These are phyloP conservation scores for Pythium oligandrum DNA, from an alignment of 352 stramenopile genomes.

Conservation along the genomic window DNA sequence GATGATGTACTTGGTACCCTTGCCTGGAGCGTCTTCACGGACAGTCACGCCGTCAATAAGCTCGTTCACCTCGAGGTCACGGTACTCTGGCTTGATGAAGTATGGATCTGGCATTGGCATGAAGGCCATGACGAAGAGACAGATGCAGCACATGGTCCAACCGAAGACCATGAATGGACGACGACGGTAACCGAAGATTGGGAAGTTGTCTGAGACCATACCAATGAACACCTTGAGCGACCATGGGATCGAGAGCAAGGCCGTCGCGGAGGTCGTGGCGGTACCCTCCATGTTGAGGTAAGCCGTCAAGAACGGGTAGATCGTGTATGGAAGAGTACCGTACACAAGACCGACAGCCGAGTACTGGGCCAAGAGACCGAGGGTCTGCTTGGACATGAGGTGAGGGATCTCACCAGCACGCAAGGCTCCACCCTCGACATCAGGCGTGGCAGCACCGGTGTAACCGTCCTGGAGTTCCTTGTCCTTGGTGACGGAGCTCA, in stretches of 20 bases:
- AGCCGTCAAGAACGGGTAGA: conserved; percentile 47
- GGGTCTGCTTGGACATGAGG: conserved; percentile 22
- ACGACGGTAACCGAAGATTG: conserved; percentile 51
- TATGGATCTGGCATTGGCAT: conserved; percentile 40
- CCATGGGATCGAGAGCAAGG: conserved; percentile 39
- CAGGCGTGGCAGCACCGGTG: no score
- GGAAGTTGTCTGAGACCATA: conserved; percentile 53
- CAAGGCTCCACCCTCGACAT: not conserved
- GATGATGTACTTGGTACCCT: conserved; percentile 54
- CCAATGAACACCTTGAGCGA: conserved; percentile 67
- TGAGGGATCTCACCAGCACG: conserved; percentile 23
- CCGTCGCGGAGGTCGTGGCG: conserved; percentile 21
- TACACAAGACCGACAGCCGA: conserved; percentile 43
- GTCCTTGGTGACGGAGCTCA: no score
- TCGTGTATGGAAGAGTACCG: conserved; percentile 30
- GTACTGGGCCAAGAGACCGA: conserved; percentile 49
- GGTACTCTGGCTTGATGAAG: conserved; percentile 24
- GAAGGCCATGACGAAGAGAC: conserved; percentile 37
- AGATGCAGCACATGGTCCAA: conserved; percentile 39
- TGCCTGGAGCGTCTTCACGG: conserved; percentile 20
- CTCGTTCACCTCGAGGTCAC: conserved; percentile 22
- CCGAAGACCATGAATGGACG: conserved; percentile 62
- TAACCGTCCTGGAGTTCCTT: no score
- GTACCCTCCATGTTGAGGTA: conserved; percentile 47
- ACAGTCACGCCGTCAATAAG: conserved; percentile 23